A percentile compares a stretch with the other conserved stretches of the same genome.
Conservation (phyloP, 164 flowering plant species). For the Santalum album region DNA sequence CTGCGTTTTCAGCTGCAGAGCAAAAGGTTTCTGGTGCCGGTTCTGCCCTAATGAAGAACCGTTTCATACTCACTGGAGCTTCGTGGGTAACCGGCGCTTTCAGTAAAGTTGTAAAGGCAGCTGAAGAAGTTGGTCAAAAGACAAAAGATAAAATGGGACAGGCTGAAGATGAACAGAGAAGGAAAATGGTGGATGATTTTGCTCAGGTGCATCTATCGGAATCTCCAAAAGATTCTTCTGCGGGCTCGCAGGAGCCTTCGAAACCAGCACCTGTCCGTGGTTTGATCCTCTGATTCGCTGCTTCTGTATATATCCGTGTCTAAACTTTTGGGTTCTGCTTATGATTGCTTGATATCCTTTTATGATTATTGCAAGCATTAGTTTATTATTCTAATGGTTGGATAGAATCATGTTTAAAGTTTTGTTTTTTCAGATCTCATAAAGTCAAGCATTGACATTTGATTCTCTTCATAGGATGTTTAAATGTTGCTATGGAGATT, state of each 20-base stretch:
- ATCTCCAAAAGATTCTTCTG: constrained; percentile 35
- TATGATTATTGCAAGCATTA: neutral
- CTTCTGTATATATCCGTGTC: constrained; percentile 28
- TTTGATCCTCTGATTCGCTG: constrained; percentile 39
- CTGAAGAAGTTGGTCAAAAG: constrained; percentile 1
- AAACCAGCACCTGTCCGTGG: constrained; percentile 45
- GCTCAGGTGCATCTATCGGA: constrained; percentile 53
- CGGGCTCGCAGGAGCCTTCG: constrained; percentile 23
- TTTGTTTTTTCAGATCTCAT: too few species aligned
- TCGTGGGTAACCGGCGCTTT: constrained; percentile 1
- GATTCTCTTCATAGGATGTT: too few species aligned
- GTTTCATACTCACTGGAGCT: neutral
- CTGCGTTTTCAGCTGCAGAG: constrained; percentile 5
- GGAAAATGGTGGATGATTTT: constrained; percentile 42
- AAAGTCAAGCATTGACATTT: too few species aligned
- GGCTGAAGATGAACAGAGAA: constrained; percentile 9
- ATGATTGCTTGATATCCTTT: constrained; percentile 6
- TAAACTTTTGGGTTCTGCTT: constrained; percentile 1
- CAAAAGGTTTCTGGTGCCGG: neutral
- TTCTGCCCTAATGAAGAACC: constrained; percentile 3
- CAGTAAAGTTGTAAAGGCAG: neutral
- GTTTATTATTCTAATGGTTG: neutral
- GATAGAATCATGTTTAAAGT: neutral
- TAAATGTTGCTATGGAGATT: too few species aligned
- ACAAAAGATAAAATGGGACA: constrained; percentile 7